Evolutionary conservation across 345 rosid species (phyloP).

Genomic region (Salix purpurea): DNA sequence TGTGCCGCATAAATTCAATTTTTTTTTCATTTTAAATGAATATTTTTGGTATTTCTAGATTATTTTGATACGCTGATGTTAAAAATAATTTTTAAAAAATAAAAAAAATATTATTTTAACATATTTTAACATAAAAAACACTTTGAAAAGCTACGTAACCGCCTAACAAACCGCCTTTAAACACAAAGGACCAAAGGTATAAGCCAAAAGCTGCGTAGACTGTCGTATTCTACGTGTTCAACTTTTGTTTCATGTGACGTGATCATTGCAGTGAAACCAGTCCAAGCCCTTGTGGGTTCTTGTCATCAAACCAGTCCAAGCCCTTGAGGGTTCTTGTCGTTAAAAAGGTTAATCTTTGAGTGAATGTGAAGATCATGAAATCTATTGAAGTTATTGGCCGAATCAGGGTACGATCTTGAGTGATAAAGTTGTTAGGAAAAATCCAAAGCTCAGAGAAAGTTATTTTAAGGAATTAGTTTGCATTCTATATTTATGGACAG

Average conservation of each 20-base stretch:
- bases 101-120: too few relatives aligned
- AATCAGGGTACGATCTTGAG: constrained; percentile 11
- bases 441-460: constrained; percentile 6
- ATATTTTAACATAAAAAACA: too few relatives aligned
- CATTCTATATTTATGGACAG: neutral
- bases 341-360: neutral
- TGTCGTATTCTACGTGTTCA: neutral
- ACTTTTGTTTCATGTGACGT: neutral
- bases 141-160: too few relatives aligned
- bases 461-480: constrained; percentile 4
- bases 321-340: constrained; percentile 1
- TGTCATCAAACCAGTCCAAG: neutral
- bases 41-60: too few relatives aligned
- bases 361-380: constrained; percentile 1
- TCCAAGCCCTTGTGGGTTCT: neutral
- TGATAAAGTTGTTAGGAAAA: constrained; percentile 19
- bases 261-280: neutral
- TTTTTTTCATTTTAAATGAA: too few relatives aligned
- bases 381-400: neutral
- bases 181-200: neutral
- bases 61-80: too few relatives aligned
- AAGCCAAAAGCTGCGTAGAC: neutral
- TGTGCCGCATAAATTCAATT: too few relatives aligned
- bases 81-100: too few relatives aligned
- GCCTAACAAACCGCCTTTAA: too few relatives aligned